Base-by-base conservation (phyloP, 805 yeast genomes). In the Lipomyces spencermartinsiae region DNA sequence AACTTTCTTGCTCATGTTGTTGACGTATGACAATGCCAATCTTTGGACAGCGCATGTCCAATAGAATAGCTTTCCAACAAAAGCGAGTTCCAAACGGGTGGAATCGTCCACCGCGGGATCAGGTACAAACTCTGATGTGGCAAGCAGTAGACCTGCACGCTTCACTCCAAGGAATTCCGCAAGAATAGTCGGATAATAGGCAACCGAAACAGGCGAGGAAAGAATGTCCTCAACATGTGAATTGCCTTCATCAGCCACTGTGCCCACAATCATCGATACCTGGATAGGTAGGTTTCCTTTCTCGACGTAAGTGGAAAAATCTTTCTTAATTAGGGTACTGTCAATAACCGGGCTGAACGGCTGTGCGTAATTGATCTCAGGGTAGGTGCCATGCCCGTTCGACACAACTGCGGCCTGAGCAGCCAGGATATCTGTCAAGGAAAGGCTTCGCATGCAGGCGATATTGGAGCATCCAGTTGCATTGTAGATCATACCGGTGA, bases 341-440 rank as follows among this genome's bases (percentile, higher is more conserved):
- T 76, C 78, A 46, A 77, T 67, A 19, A 71, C 74, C n/a, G 79
- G 79, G 12, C 73, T 71, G 61, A 70, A 71, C 4, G 75, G 75
- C 37, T 65, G 68, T 7, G 71, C 71, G 19, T 61, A 29, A 56
- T 71, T 72, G 37, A 73, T 64, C 2, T 65, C 69, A 16, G 56
- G 35, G 29, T 64, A 49, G 3, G 55, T 33, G 6, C 64, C 10
- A 12, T 46, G 58, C 4, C 66, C 72, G 22, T 34, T 33, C 7
- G 58, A 51, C 16, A 37, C 25, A 25, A 69, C 57, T n/a, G 25
- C 14, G 22, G 14, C 33, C 39, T 68, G 69, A 33, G 73, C 71
- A n/a, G 39, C 34, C 33, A 71, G 57, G 29, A 71, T 58, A 1
- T 33, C 53, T n/a, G 29, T 55, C 16, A 54, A 37, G 8, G 61